phyloP scores from a whole-genome alignment of 2,329 filamentous ascomycete species.

The Rhynchosporium secalis region DNA sequence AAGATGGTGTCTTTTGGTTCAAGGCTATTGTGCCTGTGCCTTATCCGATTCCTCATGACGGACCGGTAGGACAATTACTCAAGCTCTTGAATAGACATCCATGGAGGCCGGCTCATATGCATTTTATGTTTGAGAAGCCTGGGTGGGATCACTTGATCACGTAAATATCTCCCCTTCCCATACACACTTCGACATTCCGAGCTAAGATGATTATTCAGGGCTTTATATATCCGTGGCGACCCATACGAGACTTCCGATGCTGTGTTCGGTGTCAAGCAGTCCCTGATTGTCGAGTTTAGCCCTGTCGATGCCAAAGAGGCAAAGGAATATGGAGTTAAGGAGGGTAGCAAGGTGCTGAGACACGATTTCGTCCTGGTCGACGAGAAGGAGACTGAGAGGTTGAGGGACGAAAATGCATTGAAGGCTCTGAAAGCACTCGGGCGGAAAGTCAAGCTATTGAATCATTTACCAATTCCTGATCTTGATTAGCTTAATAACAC shows the following conservation, averaged over 20 bases:
- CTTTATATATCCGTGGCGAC: constrained; percentile 74
- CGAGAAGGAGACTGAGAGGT: constrained; percentile 63
- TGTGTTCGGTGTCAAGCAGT: constrained; percentile 85
- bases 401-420: constrained; percentile 66
- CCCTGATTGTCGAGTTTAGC: constrained; percentile 66
- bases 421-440: constrained; percentile 56
- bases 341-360: constrained; percentile 62
- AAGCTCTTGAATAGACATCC: constrained; percentile 68
- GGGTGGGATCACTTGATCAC: constrained; percentile 81
- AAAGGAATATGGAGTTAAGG: constrained; percentile 61
- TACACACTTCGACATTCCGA: not conserved
- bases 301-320: constrained; percentile 54
- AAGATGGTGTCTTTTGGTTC: constrained; percentile 79
- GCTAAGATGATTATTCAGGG: constrained; percentile 47
- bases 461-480: constrained; percentile 76
- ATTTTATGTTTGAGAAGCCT: constrained; percentile 84
- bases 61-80: constrained; percentile 75
- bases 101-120: constrained; percentile 76
- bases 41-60: constrained; percentile 83
- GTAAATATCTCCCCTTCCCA: constrained; percentile 52
- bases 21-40: constrained; percentile 80
- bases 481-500: constrained; percentile 43
- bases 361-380: constrained; percentile 80
- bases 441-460: constrained; percentile 66
- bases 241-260: constrained; percentile 82